Evolutionary conservation across 805 yeast genomes (phyloP).

Genomic region (Zygoascus flipseniorum): DNA sequence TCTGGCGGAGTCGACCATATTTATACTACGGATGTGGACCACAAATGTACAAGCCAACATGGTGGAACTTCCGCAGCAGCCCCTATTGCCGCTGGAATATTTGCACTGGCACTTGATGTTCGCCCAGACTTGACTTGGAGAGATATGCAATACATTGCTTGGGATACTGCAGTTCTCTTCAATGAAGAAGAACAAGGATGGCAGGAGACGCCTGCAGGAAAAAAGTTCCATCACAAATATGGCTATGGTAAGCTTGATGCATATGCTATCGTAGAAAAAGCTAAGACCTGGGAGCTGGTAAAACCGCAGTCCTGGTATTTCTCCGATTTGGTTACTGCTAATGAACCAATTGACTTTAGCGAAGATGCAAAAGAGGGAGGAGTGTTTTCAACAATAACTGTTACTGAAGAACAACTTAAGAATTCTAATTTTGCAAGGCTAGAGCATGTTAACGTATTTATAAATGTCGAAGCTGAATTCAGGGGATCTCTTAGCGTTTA

Average conservation of each 20-base stretch:
- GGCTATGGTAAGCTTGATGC: constrained; percentile 95
- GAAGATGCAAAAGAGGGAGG: constrained; percentile 1
- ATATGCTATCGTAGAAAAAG: constrained; percentile 58
- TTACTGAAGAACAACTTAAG: constrained; percentile 43
- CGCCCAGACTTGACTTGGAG: constrained; percentile 92
- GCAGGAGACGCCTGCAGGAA: constrained; percentile 62
- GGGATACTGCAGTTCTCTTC: constrained; percentile 61
- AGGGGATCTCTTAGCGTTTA: constrained; percentile 66
- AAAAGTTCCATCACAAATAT: constrained; percentile 70
- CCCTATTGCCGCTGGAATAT: constrained; percentile 95
- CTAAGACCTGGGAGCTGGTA: constrained; percentile 71
- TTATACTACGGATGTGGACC: constrained; percentile 74
- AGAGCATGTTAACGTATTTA: constrained; percentile 81
- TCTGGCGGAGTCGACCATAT: constrained; percentile 87
- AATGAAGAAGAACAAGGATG: constrained; percentile 61
- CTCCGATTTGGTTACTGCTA: constrained; percentile 35
- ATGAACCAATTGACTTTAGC: constrained; percentile 15
- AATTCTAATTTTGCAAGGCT: constrained; percentile 56
- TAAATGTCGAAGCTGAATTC: constrained; percentile 52
- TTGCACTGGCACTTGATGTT: constrained; percentile 70
- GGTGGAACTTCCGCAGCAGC: constrained; percentile 99
- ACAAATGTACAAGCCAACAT: constrained; percentile 62
- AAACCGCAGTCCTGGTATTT: constrained; percentile 85
- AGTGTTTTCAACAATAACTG: constrained; percentile 20
- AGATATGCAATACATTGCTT: constrained; percentile 80